Base-by-base conservation (phyloP, 1,284 basidiomycete genomes). In the Athelia sp. region DNA sequence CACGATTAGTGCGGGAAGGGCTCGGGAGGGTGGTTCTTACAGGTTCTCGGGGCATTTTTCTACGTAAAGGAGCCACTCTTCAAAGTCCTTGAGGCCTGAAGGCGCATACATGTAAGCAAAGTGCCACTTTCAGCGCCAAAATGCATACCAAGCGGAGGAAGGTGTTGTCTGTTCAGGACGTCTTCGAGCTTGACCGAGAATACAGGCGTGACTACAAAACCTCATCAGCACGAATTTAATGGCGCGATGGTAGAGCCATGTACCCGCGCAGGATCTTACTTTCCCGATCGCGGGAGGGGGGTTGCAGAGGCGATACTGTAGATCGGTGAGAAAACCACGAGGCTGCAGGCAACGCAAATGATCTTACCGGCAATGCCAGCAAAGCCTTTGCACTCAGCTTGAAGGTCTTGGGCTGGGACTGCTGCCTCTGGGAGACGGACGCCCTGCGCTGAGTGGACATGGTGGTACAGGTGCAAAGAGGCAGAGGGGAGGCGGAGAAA, bases 61-160 rank as follows among this genome's bases (percentile, higher is more conserved):
- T 45, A 86, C 83, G 63, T 84, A 87, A 31, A 89, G 70, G 44
- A 90, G 68, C 76, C 87, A 89, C 64, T 90, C 87, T 67, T 89
- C 86, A 51, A 89, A 81, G 63, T 89, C 87, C 63, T 89, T 89
- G 56, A 89, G 72, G 34, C 81, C 78, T 77, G 45, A 26, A n/a
- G 31, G 9, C 13, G 22, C 8, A 18, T 35, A 23, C 35, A 48
- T 50, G 31, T 21, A 10, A 40, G 32, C 23, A 14, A 26, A 17
- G 18, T 46, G 29, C 14, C 31, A 10, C 17, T 26, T 26, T 38
- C 36, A 18, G 15, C 3, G 35, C 11, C 19, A 48, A 31, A 31
- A 46, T 46, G 32, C 45, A 55, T 49, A 69, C 81, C 84, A 9
- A 88, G 75, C 3, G 86, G 85, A 0, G 86, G 85, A 0, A 88